Base-by-base conservation (phyloP, 768 basidiomycete genomes). In the Lactarius psammicola region DNA sequence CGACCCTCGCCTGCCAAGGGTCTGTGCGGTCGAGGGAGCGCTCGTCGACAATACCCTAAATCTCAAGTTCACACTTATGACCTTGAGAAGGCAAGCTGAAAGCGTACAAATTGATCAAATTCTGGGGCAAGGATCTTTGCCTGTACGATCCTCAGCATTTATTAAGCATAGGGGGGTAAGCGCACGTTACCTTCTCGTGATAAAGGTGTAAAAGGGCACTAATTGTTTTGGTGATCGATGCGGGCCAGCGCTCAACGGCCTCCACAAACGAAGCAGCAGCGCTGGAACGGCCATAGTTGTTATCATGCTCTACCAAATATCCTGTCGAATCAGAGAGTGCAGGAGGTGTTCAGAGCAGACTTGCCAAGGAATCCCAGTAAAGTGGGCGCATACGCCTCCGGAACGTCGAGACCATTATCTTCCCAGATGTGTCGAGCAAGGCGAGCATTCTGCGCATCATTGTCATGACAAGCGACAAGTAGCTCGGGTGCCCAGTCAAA, bases 321-420 rank as follows among this genome's bases (percentile, higher is more conserved):
- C 38, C 38, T n/a, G 18, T 64, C 3, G 57, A 40, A 36, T 38
- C 51, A n/a, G 58, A 31, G 34, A 2, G 46, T 36, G 69, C 59
- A 64, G 46, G 57, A 54, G 23, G 31, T 38, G 7, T 53, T 15
- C 1, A n/a, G 1, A 54, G 36, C 8, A 28, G 42, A 72, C 82
- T 55, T 74, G 93, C 95, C 89, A 20, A 98, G 80, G 71, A 86
- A 92, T 0, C 74, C 74, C 13, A 91, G 72, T 15, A 98, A 77
- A 54, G 81, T 80, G 0, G 75, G 72, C 0, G 93, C 74, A 76
- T 86, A 86, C 7, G 75, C 75, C 68, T 94, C 92, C 0, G 90
- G 85, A 11, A 95, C 85, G 71, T 97, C 94, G 42, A 98, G 75
- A 4, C 93, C 95, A 68, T 98, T 98, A 68, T 98, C 97, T 62